Percentiles rank a stretch among this genome's conserved stretches.
Evolutionary conservation across 108 stramenopile species (phyloP).

Genomic region (Nitzschia sp.): DNA sequence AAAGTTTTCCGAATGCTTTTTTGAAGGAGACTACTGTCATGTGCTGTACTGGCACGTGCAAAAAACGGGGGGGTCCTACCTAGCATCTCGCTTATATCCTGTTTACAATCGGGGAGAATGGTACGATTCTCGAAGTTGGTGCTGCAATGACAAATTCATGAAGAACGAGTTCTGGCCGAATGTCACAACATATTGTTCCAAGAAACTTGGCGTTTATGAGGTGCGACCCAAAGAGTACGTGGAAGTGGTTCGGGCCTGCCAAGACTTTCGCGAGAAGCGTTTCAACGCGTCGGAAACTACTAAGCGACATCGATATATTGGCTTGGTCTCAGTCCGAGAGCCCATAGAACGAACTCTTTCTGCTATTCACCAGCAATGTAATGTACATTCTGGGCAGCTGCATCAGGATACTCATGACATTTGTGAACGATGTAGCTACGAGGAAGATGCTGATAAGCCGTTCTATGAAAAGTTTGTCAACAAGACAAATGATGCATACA

Average conservation of each 20-base stretch:
- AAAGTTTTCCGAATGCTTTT: neutral
- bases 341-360: slow-evolving; percentile 15
- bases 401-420: neutral
- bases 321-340: slow-evolving; percentile 10
- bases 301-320: slow-evolving; percentile 6
- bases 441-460: neutral
- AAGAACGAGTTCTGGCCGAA: neutral
- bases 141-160: slow-evolving; percentile 19
- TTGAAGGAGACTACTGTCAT: slow-evolving; percentile 7
- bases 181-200: neutral
- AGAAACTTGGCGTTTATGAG: slow-evolving; percentile 13
- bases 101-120: neutral
- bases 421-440: slow-evolving; percentile 8
- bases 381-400: slow-evolving; percentile 5
- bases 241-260: slow-evolving; percentile 10
- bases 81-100: slow-evolving; percentile 1
- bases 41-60: slow-evolving; percentile 22
- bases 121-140: slow-evolving; percentile 14
- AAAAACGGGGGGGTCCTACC: slow-evolving; percentile 11
- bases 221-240: slow-evolving; percentile 4
- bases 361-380: slow-evolving; percentile 22
- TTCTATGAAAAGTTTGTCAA: slow-evolving; percentile 17
- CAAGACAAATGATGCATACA: slow-evolving; percentile 5
- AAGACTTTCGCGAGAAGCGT: neutral
- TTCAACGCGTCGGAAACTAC: neutral